Conservation (phyloP, 2,329 filamentous ascomycete genomes). For the Cercospora sp. region DNA sequence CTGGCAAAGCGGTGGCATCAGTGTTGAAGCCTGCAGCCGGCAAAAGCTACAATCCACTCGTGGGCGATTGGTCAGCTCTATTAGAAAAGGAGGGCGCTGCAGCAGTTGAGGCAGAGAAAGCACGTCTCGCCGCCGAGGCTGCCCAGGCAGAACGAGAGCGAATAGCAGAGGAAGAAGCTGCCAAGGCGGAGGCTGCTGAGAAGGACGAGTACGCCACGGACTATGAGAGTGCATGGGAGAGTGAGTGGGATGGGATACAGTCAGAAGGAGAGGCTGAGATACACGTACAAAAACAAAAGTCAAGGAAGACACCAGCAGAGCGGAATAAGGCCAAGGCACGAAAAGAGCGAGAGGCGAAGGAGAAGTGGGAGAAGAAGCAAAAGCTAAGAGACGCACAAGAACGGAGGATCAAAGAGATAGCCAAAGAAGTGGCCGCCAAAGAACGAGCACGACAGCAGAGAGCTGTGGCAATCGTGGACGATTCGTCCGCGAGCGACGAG, state of each 20-base stretch:
- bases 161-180: constrained; percentile 69
- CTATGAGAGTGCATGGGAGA: constrained; percentile 86
- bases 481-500: constrained; percentile 23
- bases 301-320: constrained; percentile 82
- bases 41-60: constrained; percentile 89
- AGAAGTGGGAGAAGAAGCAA: constrained; percentile 73
- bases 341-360: constrained; percentile 79
- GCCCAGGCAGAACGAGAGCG: constrained; percentile 68
- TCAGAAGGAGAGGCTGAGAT: constrained; percentile 61
- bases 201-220: constrained; percentile 64
- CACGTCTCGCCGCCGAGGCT: constrained; percentile 66
- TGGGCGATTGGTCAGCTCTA: constrained; percentile 79
- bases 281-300: constrained; percentile 68
- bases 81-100: constrained; percentile 73
- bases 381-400: constrained; percentile 72
- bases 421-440: constrained; percentile 61
- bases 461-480: not conserved
- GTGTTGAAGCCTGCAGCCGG: constrained; percentile 77
- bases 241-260: constrained; percentile 64
- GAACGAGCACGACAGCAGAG: constrained; percentile 47
- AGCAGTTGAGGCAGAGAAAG: constrained; percentile 75
- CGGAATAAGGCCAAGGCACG: constrained; percentile 84
- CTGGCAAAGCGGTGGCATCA: constrained; percentile 74
- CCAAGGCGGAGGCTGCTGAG: constrained; percentile 72
- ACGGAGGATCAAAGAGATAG: constrained; percentile 69